A percentile compares a stretch with the other conserved stretches of the same genome.
Evolutionary conservation across 2,329 filamentous ascomycete species (phyloP).

Genomic region (Penicillium sp.): DNA sequence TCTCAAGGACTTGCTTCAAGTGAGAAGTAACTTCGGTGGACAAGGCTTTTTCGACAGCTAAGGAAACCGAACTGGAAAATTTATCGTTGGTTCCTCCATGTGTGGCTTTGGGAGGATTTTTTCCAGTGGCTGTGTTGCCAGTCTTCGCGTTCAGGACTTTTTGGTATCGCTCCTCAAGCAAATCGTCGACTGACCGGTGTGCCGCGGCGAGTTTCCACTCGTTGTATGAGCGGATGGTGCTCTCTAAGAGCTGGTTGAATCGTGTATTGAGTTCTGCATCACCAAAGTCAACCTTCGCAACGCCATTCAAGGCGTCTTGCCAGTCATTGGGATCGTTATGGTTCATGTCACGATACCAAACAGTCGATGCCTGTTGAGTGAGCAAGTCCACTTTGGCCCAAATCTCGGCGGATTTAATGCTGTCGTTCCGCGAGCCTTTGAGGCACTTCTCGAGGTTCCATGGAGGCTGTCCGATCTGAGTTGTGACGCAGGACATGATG

Average conservation of each 20-base stretch:
- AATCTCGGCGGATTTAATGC: not conserved
- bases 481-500: conserved; percentile 47
- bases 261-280: not conserved
- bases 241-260: not conserved
- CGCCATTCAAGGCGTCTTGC: not conserved
- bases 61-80: not conserved
- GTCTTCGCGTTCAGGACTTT: not conserved
- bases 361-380: not conserved
- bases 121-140: not conserved
- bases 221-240: not conserved
- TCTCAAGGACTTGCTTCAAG: conserved; percentile 22
- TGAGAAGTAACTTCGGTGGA: conserved; percentile 15
- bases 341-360: not conserved
- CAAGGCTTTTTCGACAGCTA: not conserved
- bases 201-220: not conserved
- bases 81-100: not conserved
- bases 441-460: conserved; percentile 27
- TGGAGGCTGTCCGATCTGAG: conserved; percentile 27
- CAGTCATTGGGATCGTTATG: not conserved
- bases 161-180: not conserved
- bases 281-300: not conserved
- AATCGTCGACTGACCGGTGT: not conserved
- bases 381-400: not conserved
- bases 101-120: not conserved
- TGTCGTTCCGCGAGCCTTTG: conserved; percentile 2